Conservation (phyloP, 1,284 basidiomycete species). For the Apiotrichum sp. region DNA sequence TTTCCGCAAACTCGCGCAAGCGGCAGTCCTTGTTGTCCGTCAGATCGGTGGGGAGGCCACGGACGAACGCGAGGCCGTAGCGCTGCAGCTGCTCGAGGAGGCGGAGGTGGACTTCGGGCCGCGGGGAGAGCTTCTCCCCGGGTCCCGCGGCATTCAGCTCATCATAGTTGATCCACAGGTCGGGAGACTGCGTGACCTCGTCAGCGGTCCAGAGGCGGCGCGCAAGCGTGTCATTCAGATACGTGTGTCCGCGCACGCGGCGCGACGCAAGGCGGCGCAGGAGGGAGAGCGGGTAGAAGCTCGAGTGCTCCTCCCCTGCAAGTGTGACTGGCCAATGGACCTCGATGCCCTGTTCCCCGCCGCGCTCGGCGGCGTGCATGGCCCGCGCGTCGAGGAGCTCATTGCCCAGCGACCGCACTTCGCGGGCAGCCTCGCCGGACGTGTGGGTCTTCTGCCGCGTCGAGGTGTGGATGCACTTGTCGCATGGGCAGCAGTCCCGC, state of each 20-base stretch:
- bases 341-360: conserved; percentile 6
- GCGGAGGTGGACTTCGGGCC: conserved; percentile 15
- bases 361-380: not conserved
- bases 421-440: conserved; percentile 22
- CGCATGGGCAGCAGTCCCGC: conserved; percentile 56
- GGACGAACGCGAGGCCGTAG: conserved; percentile 54
- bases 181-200: not conserved
- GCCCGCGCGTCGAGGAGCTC: conserved; percentile 47
- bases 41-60: conserved; percentile 56
- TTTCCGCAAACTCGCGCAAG: conserved; percentile 57
- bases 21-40: conserved; percentile 60
- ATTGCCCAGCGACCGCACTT: conserved; percentile 45
- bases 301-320: conserved; percentile 6
- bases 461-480: conserved; percentile 61
- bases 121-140: conserved; percentile 1
- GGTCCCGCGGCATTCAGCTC: conserved; percentile 9
- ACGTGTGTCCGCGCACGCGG: conserved; percentile 9
- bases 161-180: conserved; percentile 7
- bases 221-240: conserved; percentile 8
- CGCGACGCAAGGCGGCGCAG: conserved; percentile 8
- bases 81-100: conserved; percentile 44
- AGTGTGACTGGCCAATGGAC: conserved; percentile 9
- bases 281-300: conserved; percentile 14
- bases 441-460: conserved; percentile 71
- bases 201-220: conserved; percentile 12